Evolutionary conservation across 2,329 filamentous ascomycete genomes (phyloP).

Genomic region (Zymoseptoria tritici): DNA sequence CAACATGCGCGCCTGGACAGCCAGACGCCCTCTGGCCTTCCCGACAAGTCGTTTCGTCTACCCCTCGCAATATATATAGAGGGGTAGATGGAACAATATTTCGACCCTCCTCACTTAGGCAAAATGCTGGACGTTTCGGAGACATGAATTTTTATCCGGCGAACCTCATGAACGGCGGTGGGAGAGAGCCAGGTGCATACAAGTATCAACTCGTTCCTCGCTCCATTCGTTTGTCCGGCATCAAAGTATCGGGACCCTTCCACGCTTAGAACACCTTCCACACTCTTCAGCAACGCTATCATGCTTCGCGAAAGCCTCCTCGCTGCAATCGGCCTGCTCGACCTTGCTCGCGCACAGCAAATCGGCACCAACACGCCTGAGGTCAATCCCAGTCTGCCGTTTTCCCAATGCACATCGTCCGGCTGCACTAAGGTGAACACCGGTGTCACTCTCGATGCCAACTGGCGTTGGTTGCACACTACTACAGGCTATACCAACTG

Average conservation of each 20-base stretch:
- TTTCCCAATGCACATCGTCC: slow-evolving; percentile 31
- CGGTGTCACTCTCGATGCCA: slow-evolving; percentile 37
- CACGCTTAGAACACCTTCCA: background rate
- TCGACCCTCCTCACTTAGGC: background rate
- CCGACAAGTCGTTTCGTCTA: background rate
- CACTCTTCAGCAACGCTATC: background rate
- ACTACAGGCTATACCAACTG: slow-evolving; percentile 42
- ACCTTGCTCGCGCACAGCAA: slow-evolving; percentile 27
- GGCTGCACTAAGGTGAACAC: slow-evolving; percentile 33
- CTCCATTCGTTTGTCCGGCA: background rate
- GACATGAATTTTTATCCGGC: background rate
- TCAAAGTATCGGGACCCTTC: background rate
- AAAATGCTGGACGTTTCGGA: background rate
- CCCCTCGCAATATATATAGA: background rate
- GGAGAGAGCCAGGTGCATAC: background rate
- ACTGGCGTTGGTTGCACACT: slow-evolving; percentile 46
- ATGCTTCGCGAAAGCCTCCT: background rate
- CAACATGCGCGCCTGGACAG: background rate
- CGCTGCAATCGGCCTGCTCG: background rate
- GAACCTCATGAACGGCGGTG: background rate
- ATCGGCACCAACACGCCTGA: slow-evolving; percentile 35
- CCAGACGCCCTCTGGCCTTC: background rate
- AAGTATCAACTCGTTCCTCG: background rate
- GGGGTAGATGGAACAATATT: background rate
- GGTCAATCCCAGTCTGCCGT: slow-evolving; percentile 34